Evolutionary conservation across 2,329 filamentous ascomycete genomes (phyloP), one percentile per base, ranked within the genome.

Genomic region (Gliomastix tumulicola): DNA sequence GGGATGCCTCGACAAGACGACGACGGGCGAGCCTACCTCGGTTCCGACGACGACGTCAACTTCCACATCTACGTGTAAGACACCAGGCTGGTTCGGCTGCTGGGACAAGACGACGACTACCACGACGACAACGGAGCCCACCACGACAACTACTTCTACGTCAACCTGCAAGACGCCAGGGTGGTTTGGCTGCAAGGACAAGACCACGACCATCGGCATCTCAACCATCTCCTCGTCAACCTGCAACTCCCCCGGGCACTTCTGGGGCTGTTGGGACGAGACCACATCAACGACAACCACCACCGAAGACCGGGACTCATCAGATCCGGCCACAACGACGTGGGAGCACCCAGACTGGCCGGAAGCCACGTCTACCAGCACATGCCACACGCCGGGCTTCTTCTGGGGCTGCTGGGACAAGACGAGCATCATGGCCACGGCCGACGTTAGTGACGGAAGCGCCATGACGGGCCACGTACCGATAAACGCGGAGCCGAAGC

Each of bases 171-270:
- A 65, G 42, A 69, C 66, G 5, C 73, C 72, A 4, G 74, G 74
- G 18, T 78, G 73, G 66, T 77, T 77, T 46, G 74, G 74, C 4
- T 76, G 73, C 54, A 71, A 73, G 15, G 72, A 43, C 27, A 37
- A 37, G 32, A 38, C 37, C 5, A 50, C 48, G 5, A 45, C 55
- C 3, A 53, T 53, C 3, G 46, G 53, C 5, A 16, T 33, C 37
- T 33, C 44, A 10, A 44, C 49, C 8, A 38, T 38, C 11, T 38
- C 36, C 17, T 94, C 89, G 0, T 79, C 82, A 37, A 94, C 87
- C 1, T 95, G 89, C 62, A 74, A 92, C 58, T 95, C 88, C 2
- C 88, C 88, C 21, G 88, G 88, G n/a, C n/a, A n/a, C 7, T 95
- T 88, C 88, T 94, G 83, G 82, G 87, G 86, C 17, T 88, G 79